Base-by-base conservation (phyloP, 1,284 basidiomycete species). In the Austroboletus niveus region DNA sequence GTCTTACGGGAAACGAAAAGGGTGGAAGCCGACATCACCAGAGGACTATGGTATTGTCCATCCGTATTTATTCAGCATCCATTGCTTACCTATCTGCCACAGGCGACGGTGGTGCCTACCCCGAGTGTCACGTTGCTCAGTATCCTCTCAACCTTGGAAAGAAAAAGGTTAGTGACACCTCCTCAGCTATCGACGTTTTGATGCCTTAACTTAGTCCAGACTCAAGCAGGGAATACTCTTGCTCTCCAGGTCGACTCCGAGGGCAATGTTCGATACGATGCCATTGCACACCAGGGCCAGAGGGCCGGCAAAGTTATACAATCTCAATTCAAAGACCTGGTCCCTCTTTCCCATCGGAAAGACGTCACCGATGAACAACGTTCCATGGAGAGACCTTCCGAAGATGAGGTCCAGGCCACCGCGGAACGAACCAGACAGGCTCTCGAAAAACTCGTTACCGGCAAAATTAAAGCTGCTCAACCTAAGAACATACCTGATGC, bases 71-170 rank as follows among this genome's bases (percentile, higher is more conserved):
- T 9, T 27, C 24, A 39, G 34, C 17, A 43, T 42, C 22, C 29
- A 30, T 3, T 30, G 29, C 45, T 55, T 32, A 40, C 45, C 41
- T 39, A 41, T 35, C 40, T 31, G 15, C 24, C 53, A 38, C 59
- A 89, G 88, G 85, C 46, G 93, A 94, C 64, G 96, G 96, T 58
- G 96, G 96, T 60, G 82, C 95, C 48, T 99, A 92, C 72, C 96
- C 97, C 1, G 96, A 99, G 75, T 98, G 95, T 69, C 94, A 96
- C 77, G 76, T 97, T 51, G 96, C 96, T 11, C 96, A 99, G 69
- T 99, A 98, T 74, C 96, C 96, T 8, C 71, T 98, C 58, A 93
- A 94, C 57, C 88, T 99, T 83, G 96, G 96, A 48, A 84, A 85
- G 70, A 97, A 96, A 80, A 94, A 94, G 84, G 92, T 69, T 24